Base-by-base conservation (phyloP, 345 rosid species). In the Passiflora organensis region DNA sequence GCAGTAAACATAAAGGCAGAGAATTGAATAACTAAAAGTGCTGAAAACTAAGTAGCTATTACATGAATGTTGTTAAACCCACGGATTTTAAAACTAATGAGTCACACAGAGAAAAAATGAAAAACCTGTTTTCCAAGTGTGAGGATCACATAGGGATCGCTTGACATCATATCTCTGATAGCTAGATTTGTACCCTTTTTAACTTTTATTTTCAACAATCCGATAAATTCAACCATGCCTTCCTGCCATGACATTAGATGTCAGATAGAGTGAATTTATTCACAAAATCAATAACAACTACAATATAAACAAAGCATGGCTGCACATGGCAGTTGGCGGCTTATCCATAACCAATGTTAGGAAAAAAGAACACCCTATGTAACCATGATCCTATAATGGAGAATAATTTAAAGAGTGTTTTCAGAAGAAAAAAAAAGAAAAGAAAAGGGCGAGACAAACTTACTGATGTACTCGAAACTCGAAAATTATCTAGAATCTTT, bases 91-190 rank as follows among this genome's bases (percentile, higher is more conserved):
- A 58, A 58, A 5, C 6, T 34, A 21, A 46, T 37, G 51, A 16
- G 34, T 17, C 15, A 38, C 14, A 42, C 17, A 32, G 37, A 44
- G 32, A 24, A 22, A 20, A 43, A 16, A 6, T 42, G 9, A 55
- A 81, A 60, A 48, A 89, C 99, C 95, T 93, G 90, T 60, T 80
- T 78, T 47, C 96, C 97, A 13, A 94, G 88, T 58, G 57, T 63
- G 69, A 94, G 76, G 63, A 85, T 72, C 51, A 94, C 95, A 63
- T 89, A 89, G 0, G 97, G 96, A 78, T 94, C 99, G 51, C 99
- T 94, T 46, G 99, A 67, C 80, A 82, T 76, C 95, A 85, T 85
- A 74, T 94, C 99, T 77, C 96, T 80, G 55, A 94, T 22, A 13
- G 96, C 96, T 72, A 94, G 68, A 71, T 82, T 83, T 55, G 65